These are phyloP conservation scores for Botrytis fragariae DNA, from an alignment of 2,329 filamentous ascomycete genomes.

Conservation along the genomic window DNA sequence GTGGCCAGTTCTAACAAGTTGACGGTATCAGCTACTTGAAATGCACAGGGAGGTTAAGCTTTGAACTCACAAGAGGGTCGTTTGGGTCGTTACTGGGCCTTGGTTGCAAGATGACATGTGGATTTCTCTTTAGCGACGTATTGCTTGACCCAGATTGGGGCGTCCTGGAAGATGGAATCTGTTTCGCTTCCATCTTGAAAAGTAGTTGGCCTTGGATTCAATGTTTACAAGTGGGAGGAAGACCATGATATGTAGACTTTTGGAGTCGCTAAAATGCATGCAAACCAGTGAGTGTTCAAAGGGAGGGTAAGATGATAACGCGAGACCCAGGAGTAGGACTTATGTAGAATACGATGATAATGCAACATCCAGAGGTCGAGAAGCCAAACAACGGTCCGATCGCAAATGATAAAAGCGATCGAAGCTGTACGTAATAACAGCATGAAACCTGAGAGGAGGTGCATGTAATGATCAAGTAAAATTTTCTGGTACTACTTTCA, in stretches of 20 bases:
- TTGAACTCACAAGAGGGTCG: background rate
- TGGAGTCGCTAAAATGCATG: background rate
- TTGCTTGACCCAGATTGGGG: background rate
- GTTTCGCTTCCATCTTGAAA: background rate
- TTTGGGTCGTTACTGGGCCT: background rate
- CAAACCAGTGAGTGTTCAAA: background rate
- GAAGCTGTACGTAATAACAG: background rate
- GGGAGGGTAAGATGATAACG: too few species aligned
- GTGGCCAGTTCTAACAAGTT: background rate
- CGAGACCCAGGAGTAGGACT: too few species aligned
- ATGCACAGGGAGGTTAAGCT: background rate
- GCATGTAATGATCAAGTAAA: background rate
- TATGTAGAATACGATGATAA: background rate
- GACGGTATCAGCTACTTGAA: background rate
- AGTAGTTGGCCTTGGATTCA: background rate
- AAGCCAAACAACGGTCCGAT: background rate
- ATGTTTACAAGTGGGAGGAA: background rate
- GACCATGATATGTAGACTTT: background rate
- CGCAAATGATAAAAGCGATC: background rate
- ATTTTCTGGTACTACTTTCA: background rate
- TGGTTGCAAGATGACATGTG: background rate
- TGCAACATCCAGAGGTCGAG: background rate
- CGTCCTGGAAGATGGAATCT: background rate
- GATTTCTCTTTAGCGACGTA: background rate
- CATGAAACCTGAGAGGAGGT: background rate